Base-by-base conservation (phyloP, 352 stramenopile species). In the Globisporangium nagaii region DNA sequence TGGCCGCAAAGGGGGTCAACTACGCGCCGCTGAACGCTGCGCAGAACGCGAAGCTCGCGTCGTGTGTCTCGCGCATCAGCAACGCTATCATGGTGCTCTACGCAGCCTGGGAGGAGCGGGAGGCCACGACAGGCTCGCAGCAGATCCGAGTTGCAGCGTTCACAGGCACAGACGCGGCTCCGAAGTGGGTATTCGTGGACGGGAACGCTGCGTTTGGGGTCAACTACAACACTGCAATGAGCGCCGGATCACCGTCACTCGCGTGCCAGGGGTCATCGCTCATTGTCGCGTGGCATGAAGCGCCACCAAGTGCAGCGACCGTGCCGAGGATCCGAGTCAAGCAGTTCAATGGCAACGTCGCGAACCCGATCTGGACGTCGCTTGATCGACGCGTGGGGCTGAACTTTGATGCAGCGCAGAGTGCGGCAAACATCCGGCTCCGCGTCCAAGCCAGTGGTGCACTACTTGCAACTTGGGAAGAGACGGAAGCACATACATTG, bases 261-360 rank as follows among this genome's bases (percentile, higher is more conserved):
- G 58, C 66, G 17, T 91, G 81, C 31, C 8, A 66, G n/a, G 50
- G 53, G 28, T 53, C 61, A 2, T 66, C 34, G 20, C 34, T 88
- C 11, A 58, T 85, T 4, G 59, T 85, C 28, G 75, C 66, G 6
- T 89, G 81, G 81, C 69, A 82, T 17, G 76, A 87, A 65, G 20
- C 39, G 2, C 9, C 22, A 0, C 15, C 34, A 1, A 69, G 49
- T 10, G 42, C 43, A 5, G 39, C 58, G 0, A 65, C 53, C 3
- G 31, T 41, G 0, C 41, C 41, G 2, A 25, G 53, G 15, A 65
- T 84, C n/a, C 54, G 72, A 34, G 52, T 70, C 3, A 79, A 73
- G 53, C 57, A 58, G 25, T 82, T 84, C 42, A 80, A 74, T 37
- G 69, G 63, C 15, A 70, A 78, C 36, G 32, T 77, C 10, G 43